Evolutionary conservation across 2,329 filamentous ascomycete genomes (phyloP).

Genomic region (Emmonsiellopsis sp.): DNA sequence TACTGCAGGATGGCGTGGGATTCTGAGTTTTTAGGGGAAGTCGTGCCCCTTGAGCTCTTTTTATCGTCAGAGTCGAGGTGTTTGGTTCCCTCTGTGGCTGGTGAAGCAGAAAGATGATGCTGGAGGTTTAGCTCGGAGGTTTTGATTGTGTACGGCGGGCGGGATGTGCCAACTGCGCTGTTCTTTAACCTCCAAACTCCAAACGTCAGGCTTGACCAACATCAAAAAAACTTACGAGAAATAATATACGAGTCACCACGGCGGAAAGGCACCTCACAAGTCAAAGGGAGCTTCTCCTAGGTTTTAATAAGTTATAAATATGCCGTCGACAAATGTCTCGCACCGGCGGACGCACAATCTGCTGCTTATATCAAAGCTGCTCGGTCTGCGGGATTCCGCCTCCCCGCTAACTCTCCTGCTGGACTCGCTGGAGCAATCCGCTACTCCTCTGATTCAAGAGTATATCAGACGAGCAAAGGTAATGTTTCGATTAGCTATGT

Average conservation of each 20-base stretch:
- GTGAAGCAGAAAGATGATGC: too few relatives aligned
- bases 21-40: too few relatives aligned
- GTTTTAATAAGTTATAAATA: slow-evolving; percentile 11
- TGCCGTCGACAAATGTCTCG: slow-evolving; percentile 30
- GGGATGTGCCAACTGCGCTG: too few relatives aligned
- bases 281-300: slow-evolving; percentile 8
- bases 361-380: slow-evolving; percentile 70
- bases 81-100: too few relatives aligned
- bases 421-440: slow-evolving; percentile 77
- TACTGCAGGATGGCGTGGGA: too few relatives aligned
- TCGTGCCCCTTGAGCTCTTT: too few relatives aligned
- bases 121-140: too few relatives aligned
- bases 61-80: too few relatives aligned
- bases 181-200: too few relatives aligned
- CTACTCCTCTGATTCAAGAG: slow-evolving; percentile 59
- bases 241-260: not conserved
- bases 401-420: slow-evolving; percentile 82
- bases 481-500: not conserved
- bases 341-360: slow-evolving; percentile 78
- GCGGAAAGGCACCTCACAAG: too few relatives aligned
- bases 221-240: not conserved
- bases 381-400: slow-evolving; percentile 67
- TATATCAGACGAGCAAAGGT: slow-evolving; percentile 69
- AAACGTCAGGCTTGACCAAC: too few relatives aligned
- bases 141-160: too few relatives aligned